Evolutionary conservation across 768 basidiomycete genomes (phyloP).

Genomic region (Saitozyma podzolica): DNA sequence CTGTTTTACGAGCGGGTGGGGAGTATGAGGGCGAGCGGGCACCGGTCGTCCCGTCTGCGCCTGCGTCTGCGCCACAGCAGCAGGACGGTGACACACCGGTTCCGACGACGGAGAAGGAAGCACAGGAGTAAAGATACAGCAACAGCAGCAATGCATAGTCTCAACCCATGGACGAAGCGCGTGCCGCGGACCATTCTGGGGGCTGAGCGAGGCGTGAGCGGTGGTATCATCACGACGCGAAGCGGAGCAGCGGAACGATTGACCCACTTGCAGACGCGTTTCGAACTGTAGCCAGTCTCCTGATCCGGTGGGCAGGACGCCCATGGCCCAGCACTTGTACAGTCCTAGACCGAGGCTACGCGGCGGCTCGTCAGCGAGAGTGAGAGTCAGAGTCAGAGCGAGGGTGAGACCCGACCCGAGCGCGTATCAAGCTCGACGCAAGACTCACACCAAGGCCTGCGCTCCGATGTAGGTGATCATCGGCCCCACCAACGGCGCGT

Average conservation of each 20-base stretch:
- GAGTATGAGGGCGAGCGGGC: slow-evolving; percentile 20
- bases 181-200: slow-evolving; percentile 48
- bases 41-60: neutral
- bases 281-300: slow-evolving; percentile 96
- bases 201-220: slow-evolving; percentile 25
- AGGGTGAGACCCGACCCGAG: neutral
- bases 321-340: slow-evolving; percentile 93
- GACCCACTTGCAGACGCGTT: slow-evolving; percentile 67
- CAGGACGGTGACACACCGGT: neutral
- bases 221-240: neutral
- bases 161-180: slow-evolving; percentile 33
- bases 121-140: neutral
- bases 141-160: neutral
- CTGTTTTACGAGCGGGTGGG: slow-evolving; percentile 82
- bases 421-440: neutral
- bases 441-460: slow-evolving; percentile 50
- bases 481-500: slow-evolving; percentile 27
- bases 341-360: slow-evolving; percentile 75
- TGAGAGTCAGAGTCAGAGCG: neutral
- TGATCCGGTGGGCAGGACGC: slow-evolving; percentile 81
- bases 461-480: slow-evolving; percentile 47
- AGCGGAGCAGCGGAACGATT: neutral
- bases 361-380: neutral
- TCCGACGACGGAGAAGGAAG: slow-evolving; percentile 1
- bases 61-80: neutral